Evolutionary conservation across 2,329 filamentous ascomycete species (phyloP), one percentile per base, ranked within the genome.

Genomic region (Rutstroemia sp.): DNA sequence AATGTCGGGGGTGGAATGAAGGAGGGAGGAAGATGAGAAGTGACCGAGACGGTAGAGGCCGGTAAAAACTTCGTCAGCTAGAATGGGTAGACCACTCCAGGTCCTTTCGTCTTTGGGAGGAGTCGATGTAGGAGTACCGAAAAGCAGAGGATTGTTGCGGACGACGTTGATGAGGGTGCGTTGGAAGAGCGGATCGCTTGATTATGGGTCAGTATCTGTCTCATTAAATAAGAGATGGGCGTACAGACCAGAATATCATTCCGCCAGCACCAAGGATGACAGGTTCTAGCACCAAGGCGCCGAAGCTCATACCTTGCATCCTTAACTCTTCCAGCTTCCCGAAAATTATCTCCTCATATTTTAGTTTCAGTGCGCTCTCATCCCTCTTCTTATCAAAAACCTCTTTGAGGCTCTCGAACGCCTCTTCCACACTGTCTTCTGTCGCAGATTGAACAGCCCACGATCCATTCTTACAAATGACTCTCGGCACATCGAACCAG

Each of bases 11-110:
- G 88, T 71, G 0, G 82, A 73, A 5, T 76, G 75, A 3, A 95
- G 78, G 69, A 92, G 88, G 0, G 84, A 84, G 0, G 87, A 82
- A 0, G 88, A 78, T 1, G 81, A 84, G 66, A 86, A 83, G 41
- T 84, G 81, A 2, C 90, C 89, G 0, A 95, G 82, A 12, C 90
- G 87, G 69, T 92, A 92, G 4, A 95, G 75, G 1, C 89, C 89
- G 0, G 89, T 92, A 71, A 95, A 95, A 38, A 95, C 89, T 68
- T 95, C 90, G 67, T 95, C 89, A 61, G 90, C 89, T 63, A 95
- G 77, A 41, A 95, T 74, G 0, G 90, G 89, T 4, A 95, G 78
- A 2, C 89, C 88, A 1, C 77, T 76, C 89, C 89, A 95, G 30
- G 42, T 7, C 21, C 25, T n/a, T 46, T 8, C 63, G 65, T 34